Evolutionary conservation across 257 asterid genomes (phyloP), one percentile per base, ranked within the genome.

Genomic region (Verbena officinalis): DNA sequence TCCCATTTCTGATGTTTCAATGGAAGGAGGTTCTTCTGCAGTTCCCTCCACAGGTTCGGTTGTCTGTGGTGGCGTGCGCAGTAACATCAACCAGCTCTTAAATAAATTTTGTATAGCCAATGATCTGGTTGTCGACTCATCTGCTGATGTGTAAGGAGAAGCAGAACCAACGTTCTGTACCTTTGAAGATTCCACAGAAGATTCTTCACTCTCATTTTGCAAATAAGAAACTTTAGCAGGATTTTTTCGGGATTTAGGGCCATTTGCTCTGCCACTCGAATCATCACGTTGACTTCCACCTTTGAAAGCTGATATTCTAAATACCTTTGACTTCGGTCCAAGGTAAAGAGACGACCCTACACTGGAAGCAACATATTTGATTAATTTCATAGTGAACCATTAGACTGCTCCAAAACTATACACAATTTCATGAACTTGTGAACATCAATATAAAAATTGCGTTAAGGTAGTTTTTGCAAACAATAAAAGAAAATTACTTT

Each of bases 291-390:
- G 91, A 60, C 65, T 74, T 76, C 73, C 77, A 74, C 91, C 86
- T 81, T 83, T 90, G 79, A 90, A 90, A 39, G 95, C 96, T 4
- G 86, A 87, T 74, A 93, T 73, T 78, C 81, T 90, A 65, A 80
- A 75, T 69, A 54, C 34, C 72, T 81, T 84, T 24, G 84, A 72
- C 69, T 74, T 82, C 6, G 87, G 77, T 65, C 89, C 86, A 75
- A 81, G 75, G 69, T 69, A 70, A 58, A 62, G 45, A 60, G 90
- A 79, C 66, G 74, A 64, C 67, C 82, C 79, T 71, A 83, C 75
- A 52, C 99, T 93, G 86, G 59, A 78, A 79, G 68, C 65, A 51
- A 62, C 34, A 48, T 7, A 58, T 54, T 48, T 55, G 53, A 69
- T 83, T 64, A 81, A 65, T 45, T 52, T 43, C 51, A 44, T 65